phyloP scores from a whole-genome alignment of 345 rosid species.

The Populus simonii region DNA sequence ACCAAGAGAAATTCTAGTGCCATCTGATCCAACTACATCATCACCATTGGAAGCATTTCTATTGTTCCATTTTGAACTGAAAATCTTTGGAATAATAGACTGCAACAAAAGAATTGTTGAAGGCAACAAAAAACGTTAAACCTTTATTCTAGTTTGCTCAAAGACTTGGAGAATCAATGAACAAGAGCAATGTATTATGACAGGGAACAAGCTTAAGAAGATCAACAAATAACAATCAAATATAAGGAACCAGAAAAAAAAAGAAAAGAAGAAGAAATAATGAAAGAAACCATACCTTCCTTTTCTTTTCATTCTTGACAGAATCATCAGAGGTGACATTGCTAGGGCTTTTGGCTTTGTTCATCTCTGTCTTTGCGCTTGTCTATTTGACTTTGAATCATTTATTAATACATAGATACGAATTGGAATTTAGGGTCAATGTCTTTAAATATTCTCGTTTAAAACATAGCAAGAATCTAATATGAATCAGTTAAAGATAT shows the following conservation, averaged over 20 bases:
- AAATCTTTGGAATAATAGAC: constrained; percentile 69
- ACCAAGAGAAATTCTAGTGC: constrained; percentile 34
- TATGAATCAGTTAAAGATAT: neutral
- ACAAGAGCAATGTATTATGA: neutral
- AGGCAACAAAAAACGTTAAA: neutral
- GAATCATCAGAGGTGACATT: constrained; percentile 32
- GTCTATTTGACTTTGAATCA: constrained; percentile 24
- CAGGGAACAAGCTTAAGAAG: neutral
- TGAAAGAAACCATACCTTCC: constrained; percentile 46
- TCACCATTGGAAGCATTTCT: constrained; percentile 38
- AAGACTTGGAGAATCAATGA: neutral
- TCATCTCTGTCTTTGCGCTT: constrained; percentile 26
- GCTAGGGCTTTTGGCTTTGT: constrained; percentile 27
- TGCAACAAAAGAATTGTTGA: constrained; percentile 5
- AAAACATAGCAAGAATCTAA: neutral
- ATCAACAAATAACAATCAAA: neutral
- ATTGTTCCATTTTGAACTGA: constrained; percentile 48
- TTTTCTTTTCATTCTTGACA: constrained; percentile 62
- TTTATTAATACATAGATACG: constrained; percentile 16
- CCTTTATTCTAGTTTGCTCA: neutral
- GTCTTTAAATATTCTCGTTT: neutral
- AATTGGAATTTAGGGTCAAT: neutral
- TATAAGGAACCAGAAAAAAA: neutral
- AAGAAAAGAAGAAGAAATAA: neutral
- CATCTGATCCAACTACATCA: constrained; percentile 23